Conservation (phyloP, 345 rosid species). For the Rhizophora mangle region DNA sequence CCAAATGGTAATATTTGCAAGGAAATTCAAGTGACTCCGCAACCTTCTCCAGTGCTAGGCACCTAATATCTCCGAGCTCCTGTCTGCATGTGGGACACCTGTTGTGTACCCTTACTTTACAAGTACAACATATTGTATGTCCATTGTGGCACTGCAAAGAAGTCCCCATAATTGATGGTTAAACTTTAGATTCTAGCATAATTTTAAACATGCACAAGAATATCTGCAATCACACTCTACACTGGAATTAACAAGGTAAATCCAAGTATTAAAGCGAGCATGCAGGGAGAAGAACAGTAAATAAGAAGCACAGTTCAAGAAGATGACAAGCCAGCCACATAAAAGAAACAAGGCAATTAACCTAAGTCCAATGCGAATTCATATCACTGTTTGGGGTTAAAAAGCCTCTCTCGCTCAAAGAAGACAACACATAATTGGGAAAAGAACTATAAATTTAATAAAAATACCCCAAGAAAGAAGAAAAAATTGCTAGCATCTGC, state of each 20-base stretch:
- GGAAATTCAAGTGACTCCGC: slow-evolving; percentile 77
- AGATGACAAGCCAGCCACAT: neutral
- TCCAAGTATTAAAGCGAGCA: neutral
- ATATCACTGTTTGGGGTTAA: too few species aligned
- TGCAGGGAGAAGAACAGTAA: neutral
- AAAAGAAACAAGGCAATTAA: neutral
- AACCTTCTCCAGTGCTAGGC: slow-evolving; percentile 72
- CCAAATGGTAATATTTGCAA: slow-evolving; percentile 64
- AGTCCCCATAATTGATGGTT: neutral
- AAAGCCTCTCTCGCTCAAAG: too few species aligned
- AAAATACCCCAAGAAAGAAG: too few species aligned
- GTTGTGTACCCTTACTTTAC: slow-evolving; percentile 74
- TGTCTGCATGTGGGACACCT: slow-evolving; percentile 75
- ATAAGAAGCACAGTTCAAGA: neutral
- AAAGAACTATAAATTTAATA: too few species aligned
- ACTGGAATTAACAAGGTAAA: neutral
- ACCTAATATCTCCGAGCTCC: slow-evolving; percentile 79
- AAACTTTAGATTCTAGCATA: neutral
- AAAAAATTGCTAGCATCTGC: too few species aligned
- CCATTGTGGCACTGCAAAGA: slow-evolving; percentile 70
- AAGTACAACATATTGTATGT: slow-evolving; percentile 74
- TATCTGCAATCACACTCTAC: neutral
- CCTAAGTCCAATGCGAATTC: neutral
- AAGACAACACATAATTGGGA: too few species aligned
- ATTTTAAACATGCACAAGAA: neutral